Conservation (phyloP, 192 early-diverging fungal species). For the Entrophospora sp. region DNA sequence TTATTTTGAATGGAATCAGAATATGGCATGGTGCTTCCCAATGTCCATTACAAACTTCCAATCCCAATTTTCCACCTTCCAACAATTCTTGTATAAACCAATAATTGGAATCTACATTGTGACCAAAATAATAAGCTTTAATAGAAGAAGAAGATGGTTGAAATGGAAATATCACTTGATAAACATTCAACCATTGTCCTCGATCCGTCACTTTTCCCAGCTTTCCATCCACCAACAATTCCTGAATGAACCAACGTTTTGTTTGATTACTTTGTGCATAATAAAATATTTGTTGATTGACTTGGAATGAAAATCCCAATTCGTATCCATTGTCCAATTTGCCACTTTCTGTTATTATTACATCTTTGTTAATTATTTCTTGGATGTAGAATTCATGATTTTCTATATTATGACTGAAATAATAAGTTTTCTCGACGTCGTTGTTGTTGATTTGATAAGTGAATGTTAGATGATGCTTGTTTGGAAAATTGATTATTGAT, state of each 20-base stretch:
- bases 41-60: background rate
- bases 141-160: no score
- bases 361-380: no score
- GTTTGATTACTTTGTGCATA: background rate
- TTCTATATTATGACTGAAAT: background rate
- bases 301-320: background rate
- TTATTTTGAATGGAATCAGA: background rate
- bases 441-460: constrained; percentile 7
- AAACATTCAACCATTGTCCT: background rate
- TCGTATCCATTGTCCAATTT: background rate
- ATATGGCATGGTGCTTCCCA: background rate
- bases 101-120: background rate
- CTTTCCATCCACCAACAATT: background rate
- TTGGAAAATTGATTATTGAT: background rate
- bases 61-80: background rate
- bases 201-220: background rate
- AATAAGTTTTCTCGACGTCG: background rate
- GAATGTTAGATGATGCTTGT: background rate
- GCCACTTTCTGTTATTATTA: background rate
- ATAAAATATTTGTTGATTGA: background rate
- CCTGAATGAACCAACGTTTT: background rate
- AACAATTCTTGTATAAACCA: constrained; percentile 1
- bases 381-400: background rate
- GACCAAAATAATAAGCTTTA: background rate
- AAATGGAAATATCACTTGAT: background rate